A percentile compares a stretch with the other conserved stretches of the same genome.
phyloP scores from a whole-genome alignment of 2,329 filamentous ascomycete species.

The Ceratocystis cacaofunesta region DNA sequence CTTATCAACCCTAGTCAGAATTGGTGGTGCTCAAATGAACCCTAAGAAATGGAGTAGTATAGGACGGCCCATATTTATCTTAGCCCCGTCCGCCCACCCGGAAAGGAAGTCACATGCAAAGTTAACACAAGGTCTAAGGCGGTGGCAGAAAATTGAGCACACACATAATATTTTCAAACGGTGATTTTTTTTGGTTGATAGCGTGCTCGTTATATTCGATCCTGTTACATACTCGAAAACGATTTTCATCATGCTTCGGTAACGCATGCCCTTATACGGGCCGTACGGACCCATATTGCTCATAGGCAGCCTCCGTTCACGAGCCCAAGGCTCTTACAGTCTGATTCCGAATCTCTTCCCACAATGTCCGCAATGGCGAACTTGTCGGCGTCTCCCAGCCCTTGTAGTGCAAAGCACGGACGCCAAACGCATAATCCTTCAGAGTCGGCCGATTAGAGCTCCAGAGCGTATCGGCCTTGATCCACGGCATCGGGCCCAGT shows the following conservation, averaged over 20 bases:
- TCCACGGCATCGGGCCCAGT: conserved; percentile 15
- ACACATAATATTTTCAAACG: not conserved
- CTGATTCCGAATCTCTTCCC: conserved; percentile 5
- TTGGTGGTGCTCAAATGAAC: not conserved
- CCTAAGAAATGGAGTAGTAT: not conserved
- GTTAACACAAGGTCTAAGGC: not conserved
- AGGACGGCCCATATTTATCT: not conserved
- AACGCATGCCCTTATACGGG: not conserved
- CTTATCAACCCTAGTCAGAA: too few relatives aligned
- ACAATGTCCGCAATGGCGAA: conserved; percentile 8
- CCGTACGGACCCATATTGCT: not conserved
- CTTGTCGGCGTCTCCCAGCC: conserved; percentile 12
- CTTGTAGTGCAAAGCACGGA: conserved; percentile 16
- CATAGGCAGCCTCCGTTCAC: not conserved
- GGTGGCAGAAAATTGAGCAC: not conserved
- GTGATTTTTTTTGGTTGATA: not conserved
- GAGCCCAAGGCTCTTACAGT: not conserved
- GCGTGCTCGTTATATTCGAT: too few relatives aligned
- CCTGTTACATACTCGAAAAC: too few relatives aligned
- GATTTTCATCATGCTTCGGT: too few relatives aligned
- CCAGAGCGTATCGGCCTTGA: conserved; percentile 11
- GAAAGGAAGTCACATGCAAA: not conserved
- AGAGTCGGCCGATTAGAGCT: conserved; percentile 13
- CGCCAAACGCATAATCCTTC: conserved; percentile 11
- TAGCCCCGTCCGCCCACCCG: not conserved